These are phyloP conservation scores for Tulasnella calospora DNA, from an alignment of 768 basidiomycete genomes.

Conservation along the genomic window DNA sequence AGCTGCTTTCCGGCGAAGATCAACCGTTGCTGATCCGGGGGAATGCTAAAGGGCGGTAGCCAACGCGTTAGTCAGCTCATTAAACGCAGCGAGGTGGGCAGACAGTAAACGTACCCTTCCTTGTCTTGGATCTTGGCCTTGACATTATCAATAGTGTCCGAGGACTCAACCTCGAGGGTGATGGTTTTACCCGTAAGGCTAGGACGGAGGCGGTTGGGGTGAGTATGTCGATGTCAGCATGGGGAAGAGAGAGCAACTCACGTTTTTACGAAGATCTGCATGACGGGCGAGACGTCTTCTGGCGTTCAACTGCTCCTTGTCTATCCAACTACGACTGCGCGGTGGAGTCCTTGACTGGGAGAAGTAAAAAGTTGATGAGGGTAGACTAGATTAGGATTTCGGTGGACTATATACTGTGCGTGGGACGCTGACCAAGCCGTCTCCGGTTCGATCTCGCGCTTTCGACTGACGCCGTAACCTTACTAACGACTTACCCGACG, in stretches of 20 bases:
- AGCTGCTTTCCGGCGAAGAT: conserved; percentile 99
- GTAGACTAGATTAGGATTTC: background rate
- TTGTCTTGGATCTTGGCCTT: conserved; percentile 97
- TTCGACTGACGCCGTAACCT: conserved; percentile 16
- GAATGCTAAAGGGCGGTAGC: conserved; percentile 50
- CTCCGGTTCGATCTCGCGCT: conserved; percentile 4
- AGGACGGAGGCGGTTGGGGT: conserved; percentile 66
- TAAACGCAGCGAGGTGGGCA: conserved; percentile 2
- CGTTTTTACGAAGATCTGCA: conserved; percentile 99
- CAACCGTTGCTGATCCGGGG: conserved; percentile 92
- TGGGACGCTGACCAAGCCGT: conserved; percentile 7
- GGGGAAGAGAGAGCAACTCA: conserved; percentile 40
- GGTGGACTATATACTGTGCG: conserved; percentile 8
- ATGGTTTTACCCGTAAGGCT: conserved; percentile 31
- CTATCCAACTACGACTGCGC: conserved; percentile 64
- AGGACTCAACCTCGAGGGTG: conserved; percentile 87
- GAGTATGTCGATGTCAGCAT: conserved; percentile 31
- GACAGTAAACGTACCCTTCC: conserved; percentile 62
- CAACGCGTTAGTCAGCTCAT: conserved; percentile 12
- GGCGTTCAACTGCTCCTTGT: conserved; percentile 59
- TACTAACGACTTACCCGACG: conserved; percentile 2
- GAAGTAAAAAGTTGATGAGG: conserved; percentile 9
- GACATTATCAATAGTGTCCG: conserved; percentile 97
- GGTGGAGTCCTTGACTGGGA: conserved; percentile 92
- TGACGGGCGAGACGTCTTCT: conserved; percentile 39